Base-by-base conservation (phyloP, 352 stramenopile genomes). In the Globisporangium megalacanthum region DNA sequence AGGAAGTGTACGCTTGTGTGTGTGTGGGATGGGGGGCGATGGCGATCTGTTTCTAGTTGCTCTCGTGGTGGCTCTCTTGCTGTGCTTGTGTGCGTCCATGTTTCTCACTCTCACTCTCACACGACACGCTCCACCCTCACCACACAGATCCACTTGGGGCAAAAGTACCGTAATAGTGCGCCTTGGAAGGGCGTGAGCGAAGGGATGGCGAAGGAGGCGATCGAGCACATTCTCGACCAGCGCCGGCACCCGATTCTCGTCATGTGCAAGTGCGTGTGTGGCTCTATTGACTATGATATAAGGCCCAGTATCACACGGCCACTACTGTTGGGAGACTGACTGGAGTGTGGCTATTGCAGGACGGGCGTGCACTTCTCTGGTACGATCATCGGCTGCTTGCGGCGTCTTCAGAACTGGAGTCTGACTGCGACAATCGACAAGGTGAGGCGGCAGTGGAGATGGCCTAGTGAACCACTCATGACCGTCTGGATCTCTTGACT, bases 391-490 rank as follows among this genome's bases (percentile, higher is more conserved):
- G 84, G 84, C 7, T 94, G 85, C 52, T 58, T 94, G 25, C 79
- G 85, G 17, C 81, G 85, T 13, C 61, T 94, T 10, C 85, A 93
- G 60, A 93, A 92, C 55, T 94, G 85, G 85, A 89, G 83, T 49
- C 68, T 94, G 54, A 94, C 85, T 3, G 83, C 85, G 31, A 94
- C 73, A 11, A 94, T 94, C 64, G 85, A 94, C 69, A 93, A 94
- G 68, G 81, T 87, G 31, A 41, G n/a, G 19, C 42, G n/a, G 42
- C 8, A 17, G 22, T 29, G 25, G 4, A 4, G 25, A 29, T 29
- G 25, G 25, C 25, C 25, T 29, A 29, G 25, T 29, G 25, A 29
- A 29, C 25, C 25, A 29, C 25, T 29, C 25, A 4, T 29, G 25
- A 29, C 25, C 50, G 39, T 56, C 22, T 53, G 22, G 11, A 9